phyloP scores from a whole-genome alignment of 371 early-diverging fungal species.

The Mortierella sp. region DNA sequence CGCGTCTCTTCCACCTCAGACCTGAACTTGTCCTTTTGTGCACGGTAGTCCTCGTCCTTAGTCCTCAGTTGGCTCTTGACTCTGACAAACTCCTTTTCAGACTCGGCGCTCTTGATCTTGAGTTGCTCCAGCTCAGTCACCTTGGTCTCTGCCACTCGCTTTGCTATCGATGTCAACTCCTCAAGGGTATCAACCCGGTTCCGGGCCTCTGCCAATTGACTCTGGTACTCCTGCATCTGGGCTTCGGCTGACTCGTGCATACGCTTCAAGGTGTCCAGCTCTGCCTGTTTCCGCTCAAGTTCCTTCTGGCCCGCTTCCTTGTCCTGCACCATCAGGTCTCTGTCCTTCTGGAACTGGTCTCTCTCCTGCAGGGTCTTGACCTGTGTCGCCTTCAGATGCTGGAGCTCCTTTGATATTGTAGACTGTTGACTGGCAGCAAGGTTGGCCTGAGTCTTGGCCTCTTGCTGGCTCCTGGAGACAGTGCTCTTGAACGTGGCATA shows the following conservation, averaged over 20 bases:
- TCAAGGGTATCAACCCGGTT: conserved; percentile 66
- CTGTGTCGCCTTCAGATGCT: conserved; percentile 32
- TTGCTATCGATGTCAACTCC: conserved; percentile 61
- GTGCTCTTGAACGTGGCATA: conserved; percentile 42
- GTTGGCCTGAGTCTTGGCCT: conserved; percentile 19
- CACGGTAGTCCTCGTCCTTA: conserved; percentile 48
- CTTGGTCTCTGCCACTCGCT: conserved; percentile 45
- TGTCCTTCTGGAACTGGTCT: conserved; percentile 21
- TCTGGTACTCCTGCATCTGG: conserved; percentile 63
- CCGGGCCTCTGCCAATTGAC: conserved; percentile 63
- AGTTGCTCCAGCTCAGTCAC: conserved; percentile 56
- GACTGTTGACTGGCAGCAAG: conserved; percentile 24
- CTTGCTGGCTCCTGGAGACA: conserved; percentile 38
- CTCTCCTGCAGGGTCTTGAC: conserved; percentile 47
- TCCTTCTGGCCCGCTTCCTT: conserved; percentile 69
- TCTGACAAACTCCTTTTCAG: conserved; percentile 36
- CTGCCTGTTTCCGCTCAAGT: conserved; percentile 73
- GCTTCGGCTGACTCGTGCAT: conserved; percentile 68
- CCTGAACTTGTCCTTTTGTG: conserved; percentile 53
- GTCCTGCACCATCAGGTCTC: conserved; percentile 60
- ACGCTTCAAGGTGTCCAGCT: conserved; percentile 74
- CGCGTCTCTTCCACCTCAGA: conserved; percentile 63
- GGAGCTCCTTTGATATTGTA: conserved; percentile 24
- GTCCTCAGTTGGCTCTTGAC: conserved; percentile 56
- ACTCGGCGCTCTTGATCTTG: conserved; percentile 42